Evolutionary conservation across 805 yeast genomes (phyloP).

Genomic region (Candida ovalis): DNA sequence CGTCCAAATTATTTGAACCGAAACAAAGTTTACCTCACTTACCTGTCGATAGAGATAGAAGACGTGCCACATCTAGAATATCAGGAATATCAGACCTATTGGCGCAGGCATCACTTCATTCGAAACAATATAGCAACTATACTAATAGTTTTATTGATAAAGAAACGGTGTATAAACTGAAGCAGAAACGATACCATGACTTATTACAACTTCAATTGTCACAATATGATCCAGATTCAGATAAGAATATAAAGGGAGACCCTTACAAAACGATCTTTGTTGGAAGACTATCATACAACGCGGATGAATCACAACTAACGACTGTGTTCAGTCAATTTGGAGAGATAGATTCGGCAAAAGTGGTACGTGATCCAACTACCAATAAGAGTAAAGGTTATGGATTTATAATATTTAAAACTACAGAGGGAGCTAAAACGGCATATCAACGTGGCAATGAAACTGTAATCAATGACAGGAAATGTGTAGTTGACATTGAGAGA

Average conservation of each 20-base stretch:
- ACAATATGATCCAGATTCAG: conserved; percentile 54
- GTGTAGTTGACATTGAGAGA: conserved; percentile 70
- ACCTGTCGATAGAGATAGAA: background rate
- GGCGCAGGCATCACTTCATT: conserved; percentile 26
- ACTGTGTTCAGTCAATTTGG: conserved; percentile 64
- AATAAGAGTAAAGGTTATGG: conserved; percentile 76
- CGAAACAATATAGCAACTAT: conserved; percentile 22
- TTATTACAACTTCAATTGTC: conserved; percentile 34
- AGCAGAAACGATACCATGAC: conserved; percentile 18
- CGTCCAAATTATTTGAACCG: background rate
- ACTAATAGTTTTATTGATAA: conserved; percentile 18
- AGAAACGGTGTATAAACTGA: conserved; percentile 24
- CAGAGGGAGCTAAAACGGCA: conserved; percentile 58
- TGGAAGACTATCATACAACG: conserved; percentile 61
- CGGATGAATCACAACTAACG: conserved; percentile 66
- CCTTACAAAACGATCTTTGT: conserved; percentile 79
- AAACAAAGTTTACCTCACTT: background rate
- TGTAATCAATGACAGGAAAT: conserved; percentile 47
- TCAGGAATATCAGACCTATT: conserved; percentile 41
- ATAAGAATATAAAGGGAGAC: conserved; percentile 59
- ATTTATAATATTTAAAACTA: conserved; percentile 66
- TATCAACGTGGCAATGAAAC: conserved; percentile 53
- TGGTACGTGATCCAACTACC: conserved; percentile 49
- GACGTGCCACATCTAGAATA: conserved; percentile 37
- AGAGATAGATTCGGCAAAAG: conserved; percentile 55